Evolutionary conservation across 2,329 filamentous ascomycete genomes (phyloP), one percentile per base, ranked within the genome.

Genomic region (Aotearoamyces nothofagi): DNA sequence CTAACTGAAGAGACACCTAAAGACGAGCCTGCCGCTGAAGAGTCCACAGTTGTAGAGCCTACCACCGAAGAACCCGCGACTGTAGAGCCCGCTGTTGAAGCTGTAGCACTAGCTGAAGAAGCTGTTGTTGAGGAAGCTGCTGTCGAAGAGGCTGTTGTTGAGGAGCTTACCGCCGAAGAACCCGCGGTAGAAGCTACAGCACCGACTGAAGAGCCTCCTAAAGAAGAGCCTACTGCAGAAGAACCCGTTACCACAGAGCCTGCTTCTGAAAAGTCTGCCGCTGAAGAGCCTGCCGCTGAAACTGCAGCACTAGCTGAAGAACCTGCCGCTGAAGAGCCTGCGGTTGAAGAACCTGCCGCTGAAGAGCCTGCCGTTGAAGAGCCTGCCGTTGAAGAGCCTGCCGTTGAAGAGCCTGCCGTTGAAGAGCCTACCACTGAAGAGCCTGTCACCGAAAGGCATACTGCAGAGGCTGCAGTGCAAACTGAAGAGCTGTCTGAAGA

Each of bases 291-390:
- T 3, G 2, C 12, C 1, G 29, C 9, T 14, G 22, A 17, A 14
- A 15, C 25, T 3, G 30, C 15, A 5, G 6, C 12, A 3, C 24
- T 19, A 4, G 29, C 37, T 14, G 36, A 41, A 26, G 43, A 41
- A 30, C 31, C 23, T 17, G 11, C 24, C 8, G 28, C 26, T 4
- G 35, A 36, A 19, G 36, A 34, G 17, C 16, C 32, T 5, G 29
- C 24, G 3, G 15, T 31, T 29, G 35, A 31, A n/a, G 23, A 34
- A 15, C 24, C 29, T 1, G 7, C 29, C 4, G 17, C 10, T 10
- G 17, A 16, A 12, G 34, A 34, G 19, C 22, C 30, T 5, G 22
- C 13, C 12, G 12, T 12, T 14, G 23, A 25, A 29, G 27, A 22
- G n/a, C 5, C 17, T 20, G 9, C 26, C 9, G 9, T 8, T 10